These are phyloP conservation scores for Teunomyces barrocoloradensis DNA, from an alignment of 805 yeast genomes.

Conservation along the genomic window DNA sequence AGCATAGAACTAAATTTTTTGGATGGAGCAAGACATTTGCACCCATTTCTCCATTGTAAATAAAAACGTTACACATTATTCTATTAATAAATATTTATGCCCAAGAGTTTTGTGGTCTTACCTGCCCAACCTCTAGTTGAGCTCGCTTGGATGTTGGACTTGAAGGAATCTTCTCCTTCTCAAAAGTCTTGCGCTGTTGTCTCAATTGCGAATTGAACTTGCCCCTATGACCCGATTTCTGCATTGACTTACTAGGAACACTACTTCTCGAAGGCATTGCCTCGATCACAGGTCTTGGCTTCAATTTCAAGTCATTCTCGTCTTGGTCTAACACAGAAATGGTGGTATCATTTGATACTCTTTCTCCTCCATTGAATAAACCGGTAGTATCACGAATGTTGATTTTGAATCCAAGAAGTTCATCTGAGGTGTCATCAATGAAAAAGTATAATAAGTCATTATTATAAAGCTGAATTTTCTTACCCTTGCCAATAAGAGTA, in stretches of 20 bases:
- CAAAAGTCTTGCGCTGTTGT: conserved; percentile 25
- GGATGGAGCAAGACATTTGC: background rate
- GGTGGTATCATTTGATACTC: conserved; percentile 8
- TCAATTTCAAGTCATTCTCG: conserved; percentile 24
- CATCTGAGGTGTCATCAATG: conserved; percentile 53
- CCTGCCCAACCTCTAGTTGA: conserved; percentile 4
- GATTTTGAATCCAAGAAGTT: conserved; percentile 53
- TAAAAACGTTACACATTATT: conserved; percentile 1
- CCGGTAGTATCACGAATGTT: conserved; percentile 62
- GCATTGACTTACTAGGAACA: background rate
- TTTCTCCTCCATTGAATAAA: conserved; percentile 50
- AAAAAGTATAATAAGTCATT: conserved; percentile 69
- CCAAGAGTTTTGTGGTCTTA: conserved; percentile 6
- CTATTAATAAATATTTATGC: background rate
- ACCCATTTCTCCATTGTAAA: background rate
- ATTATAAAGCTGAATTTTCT: conserved; percentile 57
- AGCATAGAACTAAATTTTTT: background rate
- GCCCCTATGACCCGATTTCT: conserved; percentile 20
- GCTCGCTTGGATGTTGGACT: conserved; percentile 14
- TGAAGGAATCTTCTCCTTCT: conserved; percentile 16
- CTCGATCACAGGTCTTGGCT: conserved; percentile 23
- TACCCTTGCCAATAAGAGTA: conserved; percentile 55
- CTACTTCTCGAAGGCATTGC: conserved; percentile 5
- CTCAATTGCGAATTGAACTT: conserved; percentile 27
- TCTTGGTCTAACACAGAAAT: conserved; percentile 15